Conservation (phyloP, 257 asterid species). For the Eucommia ulmoides region DNA sequence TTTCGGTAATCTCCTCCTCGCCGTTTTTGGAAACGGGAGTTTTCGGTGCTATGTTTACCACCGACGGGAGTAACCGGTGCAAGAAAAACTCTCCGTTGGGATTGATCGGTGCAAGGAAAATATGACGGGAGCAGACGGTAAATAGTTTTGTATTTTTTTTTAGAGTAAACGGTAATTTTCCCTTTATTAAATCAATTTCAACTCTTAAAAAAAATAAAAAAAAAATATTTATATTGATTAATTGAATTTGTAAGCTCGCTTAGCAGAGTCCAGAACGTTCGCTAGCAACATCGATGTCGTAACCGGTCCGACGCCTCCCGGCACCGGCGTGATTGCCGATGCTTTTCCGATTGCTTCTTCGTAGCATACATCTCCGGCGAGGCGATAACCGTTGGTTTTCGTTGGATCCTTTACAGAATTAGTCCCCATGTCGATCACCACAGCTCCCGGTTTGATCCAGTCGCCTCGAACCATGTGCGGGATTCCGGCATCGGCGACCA, state of each 20-base stretch:
- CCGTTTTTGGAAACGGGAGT: too few species aligned
- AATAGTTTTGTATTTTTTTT: too few species aligned
- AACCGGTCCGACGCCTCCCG: slow-evolving; percentile 96
- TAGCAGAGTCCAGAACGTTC: slow-evolving; percentile 73
- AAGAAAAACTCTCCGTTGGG: too few species aligned
- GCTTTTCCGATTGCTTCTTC: slow-evolving; percentile 60
- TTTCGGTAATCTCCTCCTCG: too few species aligned
- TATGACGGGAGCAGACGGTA: too few species aligned
- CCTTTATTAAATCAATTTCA: too few species aligned
- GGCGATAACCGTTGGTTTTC: slow-evolving; percentile 66
- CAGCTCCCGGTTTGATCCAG: slow-evolving; percentile 92
- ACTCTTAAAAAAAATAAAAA: too few species aligned
- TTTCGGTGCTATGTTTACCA: too few species aligned
- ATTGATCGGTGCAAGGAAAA: too few species aligned
- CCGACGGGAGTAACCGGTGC: too few species aligned
- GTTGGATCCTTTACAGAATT: slow-evolving; percentile 71
- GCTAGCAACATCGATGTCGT: slow-evolving; percentile 85
- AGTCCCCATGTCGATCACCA: slow-evolving; percentile 79
- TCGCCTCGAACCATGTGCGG: slow-evolving; percentile 89
- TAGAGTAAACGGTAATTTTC: too few species aligned
- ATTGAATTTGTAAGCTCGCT: slow-evolving; percentile 25
- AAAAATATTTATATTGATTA: too few species aligned
- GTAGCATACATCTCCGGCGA: slow-evolving; percentile 70
- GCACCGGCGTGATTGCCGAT: slow-evolving; percentile 82
- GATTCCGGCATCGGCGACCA: slow-evolving; percentile 74